These are phyloP conservation scores for Zygosaccharomyces kombuchaensis DNA, from an alignment of 805 yeast genomes.

Conservation along the genomic window DNA sequence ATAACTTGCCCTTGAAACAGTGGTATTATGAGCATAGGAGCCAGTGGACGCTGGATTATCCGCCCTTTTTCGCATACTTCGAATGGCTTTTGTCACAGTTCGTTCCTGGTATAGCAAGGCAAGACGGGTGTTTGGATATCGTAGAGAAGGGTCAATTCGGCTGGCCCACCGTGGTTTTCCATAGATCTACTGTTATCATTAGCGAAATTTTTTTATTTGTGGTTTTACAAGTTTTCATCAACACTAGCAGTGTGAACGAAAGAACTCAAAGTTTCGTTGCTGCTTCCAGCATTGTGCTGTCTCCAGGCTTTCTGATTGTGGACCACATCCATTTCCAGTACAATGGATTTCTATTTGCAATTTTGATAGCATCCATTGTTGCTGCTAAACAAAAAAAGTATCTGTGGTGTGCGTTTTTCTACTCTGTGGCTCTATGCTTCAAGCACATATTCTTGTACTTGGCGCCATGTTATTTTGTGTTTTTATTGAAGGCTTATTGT, in stretches of 20 bases:
- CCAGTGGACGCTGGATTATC: conserved; percentile 95
- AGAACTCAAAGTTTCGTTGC: conserved; percentile 56
- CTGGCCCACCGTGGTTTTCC: conserved; percentile 75
- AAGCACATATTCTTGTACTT: conserved; percentile 90
- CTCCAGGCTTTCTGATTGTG: conserved; percentile 85
- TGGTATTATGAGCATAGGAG: conserved; percentile 82
- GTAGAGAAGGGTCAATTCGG: conserved; percentile 65
- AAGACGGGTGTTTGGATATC: conserved; percentile 76
- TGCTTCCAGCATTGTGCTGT: conserved; percentile 74
- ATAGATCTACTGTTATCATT: conserved; percentile 71
- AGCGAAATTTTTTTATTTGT: conserved; percentile 69
- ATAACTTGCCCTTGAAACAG: conserved; percentile 60
- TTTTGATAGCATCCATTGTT: conserved; percentile 68
- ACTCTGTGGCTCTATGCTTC: conserved; percentile 78
- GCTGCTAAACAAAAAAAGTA: conserved; percentile 58
- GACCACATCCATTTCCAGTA: conserved; percentile 98
- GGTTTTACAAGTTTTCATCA: conserved; percentile 68
- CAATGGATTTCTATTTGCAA: conserved; percentile 88
- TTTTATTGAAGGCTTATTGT: conserved; percentile 66
- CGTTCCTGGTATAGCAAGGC: conserved; percentile 57
- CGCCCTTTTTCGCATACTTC: conserved; percentile 96
- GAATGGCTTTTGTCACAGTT: conserved; percentile 75
- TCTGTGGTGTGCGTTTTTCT: conserved; percentile 61
- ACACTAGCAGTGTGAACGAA: conserved; percentile 40
- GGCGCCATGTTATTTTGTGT: conserved; percentile 91